Evolutionary conservation across 2,329 filamentous ascomycete species (phyloP), one percentile per base, ranked within the genome.

Genomic region (Spiromastix sp.): DNA sequence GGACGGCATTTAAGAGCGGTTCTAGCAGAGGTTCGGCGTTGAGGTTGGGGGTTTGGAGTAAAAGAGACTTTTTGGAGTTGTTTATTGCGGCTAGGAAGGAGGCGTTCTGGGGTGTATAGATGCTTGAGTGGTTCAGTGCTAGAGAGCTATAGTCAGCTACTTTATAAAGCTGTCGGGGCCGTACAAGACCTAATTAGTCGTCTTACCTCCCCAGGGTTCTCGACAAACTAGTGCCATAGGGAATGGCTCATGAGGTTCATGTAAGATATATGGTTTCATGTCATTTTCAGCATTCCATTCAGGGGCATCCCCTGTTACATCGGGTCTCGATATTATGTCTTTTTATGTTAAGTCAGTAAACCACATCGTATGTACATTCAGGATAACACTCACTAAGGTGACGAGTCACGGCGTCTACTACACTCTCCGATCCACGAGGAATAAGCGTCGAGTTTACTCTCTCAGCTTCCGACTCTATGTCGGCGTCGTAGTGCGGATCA

Each of bases 11-110:
- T 0, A 71, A 50, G 3, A 87, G 68, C 1, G 76, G 77, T 0
- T 75, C 70, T 0, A 85, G 48, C 0, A 86, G 60, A 0, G 75
- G 77, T 38, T 72, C 71, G 1, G 82, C 81, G 47, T 89, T 89
- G 24, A 89, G 67, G 15, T 84, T 80, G 0, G 83, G 83, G 0
- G 80, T 79, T 53, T 87, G 81, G 39, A 89, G 85, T 48, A 87
- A 85, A n/a, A 87, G 70, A 18, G 60, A 68, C 9, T 61, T 60
- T 36, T 66, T 56, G 0, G 81, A 81, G 45, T 85, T 71, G 1
- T 75, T 67, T 5, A 87, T 66, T 1, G 78, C 71, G 0, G 80
- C 80, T 0, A 86, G 59, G 72, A 79, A 87, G 0, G 77, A 79
- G 32, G 77, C 79, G 47, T 89, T 86, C 47, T 89, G 83, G 0